Conservation (phyloP, 1,284 basidiomycete species). For the Lentinula novae-zelandiae region DNA sequence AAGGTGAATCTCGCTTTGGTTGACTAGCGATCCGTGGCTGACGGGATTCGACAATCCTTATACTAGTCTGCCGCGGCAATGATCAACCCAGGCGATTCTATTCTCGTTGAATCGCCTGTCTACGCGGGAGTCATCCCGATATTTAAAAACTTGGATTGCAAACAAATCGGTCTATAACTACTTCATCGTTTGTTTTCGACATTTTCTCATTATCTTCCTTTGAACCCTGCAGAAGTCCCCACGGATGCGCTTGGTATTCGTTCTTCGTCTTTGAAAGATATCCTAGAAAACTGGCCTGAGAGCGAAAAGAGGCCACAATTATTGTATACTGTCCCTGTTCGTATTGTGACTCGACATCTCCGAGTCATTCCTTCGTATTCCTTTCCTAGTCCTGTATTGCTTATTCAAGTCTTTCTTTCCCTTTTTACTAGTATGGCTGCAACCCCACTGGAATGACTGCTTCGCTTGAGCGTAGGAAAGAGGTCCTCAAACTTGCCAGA, state of each 20-base stretch:
- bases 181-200: background rate
- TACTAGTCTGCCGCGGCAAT: slow-evolving; percentile 52
- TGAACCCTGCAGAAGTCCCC: slow-evolving; percentile 61
- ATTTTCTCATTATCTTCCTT: background rate
- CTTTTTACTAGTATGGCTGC: slow-evolving; percentile 59
- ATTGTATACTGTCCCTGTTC: slow-evolving; percentile 80
- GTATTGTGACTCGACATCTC: slow-evolving; percentile 21
- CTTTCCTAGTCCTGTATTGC: background rate
- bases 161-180: slow-evolving; percentile 56
- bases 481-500: slow-evolving; percentile 72
- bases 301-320: slow-evolving; percentile 75
- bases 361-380: background rate
- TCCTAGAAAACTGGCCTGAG: slow-evolving; percentile 75
- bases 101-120: slow-evolving; percentile 84
- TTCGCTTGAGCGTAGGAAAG: slow-evolving; percentile 69
- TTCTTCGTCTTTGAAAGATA: slow-evolving; percentile 57
- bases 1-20: slow-evolving; percentile 48
- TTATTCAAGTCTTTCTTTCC: background rate
- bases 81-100: slow-evolving; percentile 77
- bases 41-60: background rate
- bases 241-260: slow-evolving; percentile 79
- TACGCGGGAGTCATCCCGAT: slow-evolving; percentile 79
- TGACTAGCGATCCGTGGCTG: background rate
- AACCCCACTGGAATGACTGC: slow-evolving; percentile 85
- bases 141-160: slow-evolving; percentile 51